These are phyloP conservation scores for Candida montana DNA, from an alignment of 805 yeast genomes.

Conservation along the genomic window DNA sequence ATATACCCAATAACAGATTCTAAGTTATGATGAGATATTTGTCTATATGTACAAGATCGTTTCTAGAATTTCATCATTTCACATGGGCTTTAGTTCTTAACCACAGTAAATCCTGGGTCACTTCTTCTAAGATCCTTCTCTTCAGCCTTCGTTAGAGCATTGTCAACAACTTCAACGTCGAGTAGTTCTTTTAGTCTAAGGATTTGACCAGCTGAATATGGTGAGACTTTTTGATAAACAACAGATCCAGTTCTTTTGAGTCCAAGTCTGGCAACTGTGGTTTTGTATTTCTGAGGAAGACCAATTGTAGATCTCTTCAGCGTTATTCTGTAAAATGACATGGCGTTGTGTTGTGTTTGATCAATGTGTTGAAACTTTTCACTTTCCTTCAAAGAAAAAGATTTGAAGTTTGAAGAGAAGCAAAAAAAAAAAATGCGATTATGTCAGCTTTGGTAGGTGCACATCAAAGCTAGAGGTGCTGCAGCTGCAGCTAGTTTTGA, in stretches of 20 bases:
- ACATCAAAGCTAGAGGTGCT: too few species aligned
- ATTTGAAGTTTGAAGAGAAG: neutral
- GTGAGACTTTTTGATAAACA: constrained; percentile 66
- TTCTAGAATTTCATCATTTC: neutral
- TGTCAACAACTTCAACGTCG: constrained; percentile 66
- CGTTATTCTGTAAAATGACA: constrained; percentile 59
- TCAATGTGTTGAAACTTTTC: too few species aligned
- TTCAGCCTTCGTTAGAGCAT: constrained; percentile 43
- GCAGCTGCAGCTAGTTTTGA: too few species aligned
- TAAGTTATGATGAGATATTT: too few species aligned
- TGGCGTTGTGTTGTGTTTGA: constrained; percentile 6
- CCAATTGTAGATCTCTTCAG: constrained; percentile 83
- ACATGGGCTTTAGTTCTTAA: constrained; percentile 17
- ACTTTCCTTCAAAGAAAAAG: too few species aligned
- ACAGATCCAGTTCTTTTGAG: constrained; percentile 67
- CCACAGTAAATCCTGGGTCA: constrained; percentile 58
- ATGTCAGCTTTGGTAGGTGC: too few species aligned
- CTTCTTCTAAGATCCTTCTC: constrained; percentile 48
- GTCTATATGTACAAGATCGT: constrained; percentile 1
- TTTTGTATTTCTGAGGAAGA: constrained; percentile 61
- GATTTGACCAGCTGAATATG: constrained; percentile 80
- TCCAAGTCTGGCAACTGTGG: constrained; percentile 68
- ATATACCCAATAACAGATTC: neutral
- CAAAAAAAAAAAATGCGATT: neutral
- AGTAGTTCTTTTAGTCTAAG: constrained; percentile 82